phyloP scores from a whole-genome alignment of 176 grass and related monocot species.

The Luzula sylvatica region DNA sequence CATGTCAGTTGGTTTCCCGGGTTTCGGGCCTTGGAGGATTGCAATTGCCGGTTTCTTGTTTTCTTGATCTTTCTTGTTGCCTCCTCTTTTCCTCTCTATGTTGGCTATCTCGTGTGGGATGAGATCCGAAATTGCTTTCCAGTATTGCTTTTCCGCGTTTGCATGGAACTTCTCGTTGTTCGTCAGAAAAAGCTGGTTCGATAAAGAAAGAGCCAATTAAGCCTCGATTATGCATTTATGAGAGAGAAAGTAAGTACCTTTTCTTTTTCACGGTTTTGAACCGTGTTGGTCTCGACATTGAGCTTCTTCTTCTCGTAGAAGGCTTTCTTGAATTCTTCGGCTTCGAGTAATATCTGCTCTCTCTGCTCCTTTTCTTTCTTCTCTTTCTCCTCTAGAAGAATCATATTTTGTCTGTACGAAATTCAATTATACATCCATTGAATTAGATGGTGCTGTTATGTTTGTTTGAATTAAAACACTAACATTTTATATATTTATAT shows the following conservation, averaged over 20 bases:
- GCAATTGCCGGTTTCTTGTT: conserved; percentile 50
- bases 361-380: conserved; percentile 60
- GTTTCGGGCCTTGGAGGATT: conserved; percentile 83
- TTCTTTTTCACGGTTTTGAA: conserved; percentile 66
- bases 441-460: no score
- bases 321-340: conserved; percentile 54
- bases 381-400: conserved; percentile 73
- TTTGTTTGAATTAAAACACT: no score
- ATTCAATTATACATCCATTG: not conserved
- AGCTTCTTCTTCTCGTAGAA: conserved; percentile 69
- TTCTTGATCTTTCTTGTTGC: conserved; percentile 56
- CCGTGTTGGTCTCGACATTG: conserved; percentile 52
- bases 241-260: conserved; percentile 30
- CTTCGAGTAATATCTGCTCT: conserved; percentile 58
- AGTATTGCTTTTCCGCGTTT: conserved; percentile 68
- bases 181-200: conserved; percentile 45
- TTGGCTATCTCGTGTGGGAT: conserved; percentile 79
- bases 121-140: conserved; percentile 85
- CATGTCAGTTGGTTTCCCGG: conserved; percentile 67
- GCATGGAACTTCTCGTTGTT: conserved; percentile 80
- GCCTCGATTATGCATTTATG: not conserved
- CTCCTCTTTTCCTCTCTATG: conserved; percentile 56
- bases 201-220: not conserved
- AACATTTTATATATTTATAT: no score
- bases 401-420: conserved; percentile 57